Evolutionary conservation across 1,139 yeast species (phyloP).

Genomic region (Neolecta irregularis): DNA sequence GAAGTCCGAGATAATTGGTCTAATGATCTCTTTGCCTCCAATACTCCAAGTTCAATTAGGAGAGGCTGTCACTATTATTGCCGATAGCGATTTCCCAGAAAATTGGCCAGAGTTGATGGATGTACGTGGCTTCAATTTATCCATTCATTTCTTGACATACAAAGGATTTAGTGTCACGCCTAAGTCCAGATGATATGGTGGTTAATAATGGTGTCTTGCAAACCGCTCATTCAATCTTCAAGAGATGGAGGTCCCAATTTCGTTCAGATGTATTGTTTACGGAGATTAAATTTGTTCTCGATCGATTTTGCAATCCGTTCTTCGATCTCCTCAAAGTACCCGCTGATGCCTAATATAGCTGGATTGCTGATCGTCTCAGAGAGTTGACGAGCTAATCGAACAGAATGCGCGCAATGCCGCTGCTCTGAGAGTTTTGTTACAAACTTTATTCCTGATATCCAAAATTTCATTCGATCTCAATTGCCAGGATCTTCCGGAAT

Average conservation of each 20-base stretch:
- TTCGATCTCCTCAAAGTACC: constrained; percentile 36
- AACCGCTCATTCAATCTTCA: constrained; percentile 91
- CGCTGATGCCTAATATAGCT: constrained; percentile 27
- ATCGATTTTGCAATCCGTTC: constrained; percentile 73
- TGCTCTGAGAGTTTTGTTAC: constrained; percentile 45
- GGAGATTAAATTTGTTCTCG: constrained; percentile 77
- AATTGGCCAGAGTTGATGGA: constrained; percentile 73
- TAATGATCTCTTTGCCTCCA: constrained; percentile 71
- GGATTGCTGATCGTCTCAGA: background rate
- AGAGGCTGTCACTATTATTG: constrained; percentile 80
- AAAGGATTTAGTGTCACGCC: constrained; percentile 42
- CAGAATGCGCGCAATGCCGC: constrained; percentile 29
- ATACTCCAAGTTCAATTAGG: constrained; percentile 78
- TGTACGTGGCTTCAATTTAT: constrained; percentile 19
- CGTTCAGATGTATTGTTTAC: constrained; percentile 77
- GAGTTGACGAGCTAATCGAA: constrained; percentile 42
- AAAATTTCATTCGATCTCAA: constrained; percentile 85
- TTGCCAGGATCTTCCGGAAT: constrained; percentile 96
- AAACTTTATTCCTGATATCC: constrained; percentile 52
- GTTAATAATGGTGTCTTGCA: constrained; percentile 72
- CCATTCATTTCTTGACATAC: background rate
- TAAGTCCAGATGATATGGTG: constrained; percentile 49
- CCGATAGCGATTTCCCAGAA: constrained; percentile 90
- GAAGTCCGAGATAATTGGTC: constrained; percentile 58
- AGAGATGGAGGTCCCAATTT: constrained; percentile 90